phyloP scores from a whole-genome alignment of 1,284 basidiomycete species.

The Leccinum insolens region DNA sequence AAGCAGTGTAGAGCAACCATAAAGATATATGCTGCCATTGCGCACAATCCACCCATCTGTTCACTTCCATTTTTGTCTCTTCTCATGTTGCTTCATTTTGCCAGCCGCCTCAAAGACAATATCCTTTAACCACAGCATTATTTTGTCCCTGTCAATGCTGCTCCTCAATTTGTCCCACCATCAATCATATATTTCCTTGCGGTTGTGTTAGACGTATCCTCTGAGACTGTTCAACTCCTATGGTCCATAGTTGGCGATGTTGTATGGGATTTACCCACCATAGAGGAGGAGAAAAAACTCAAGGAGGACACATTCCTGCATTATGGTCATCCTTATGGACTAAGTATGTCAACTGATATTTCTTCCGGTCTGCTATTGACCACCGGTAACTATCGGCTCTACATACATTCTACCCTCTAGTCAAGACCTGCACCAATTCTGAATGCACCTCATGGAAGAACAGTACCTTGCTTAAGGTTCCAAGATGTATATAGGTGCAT shows the following conservation, averaged over 20 bases:
- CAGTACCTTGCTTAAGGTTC: conserved; percentile 12
- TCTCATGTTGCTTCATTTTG: background rate
- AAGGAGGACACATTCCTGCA: too few relatives aligned
- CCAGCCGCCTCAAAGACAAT: background rate
- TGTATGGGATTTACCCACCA: too few relatives aligned
- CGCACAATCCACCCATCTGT: too few relatives aligned
- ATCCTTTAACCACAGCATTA: background rate
- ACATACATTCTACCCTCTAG: background rate
- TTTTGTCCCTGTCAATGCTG: background rate
- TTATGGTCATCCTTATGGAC: background rate
- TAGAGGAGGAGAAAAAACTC: too few relatives aligned
- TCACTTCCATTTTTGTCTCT: too few relatives aligned
- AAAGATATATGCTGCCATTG: too few relatives aligned
- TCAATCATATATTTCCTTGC: background rate
- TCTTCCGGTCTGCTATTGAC: background rate
- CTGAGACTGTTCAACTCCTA: background rate
- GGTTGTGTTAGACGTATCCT: background rate
- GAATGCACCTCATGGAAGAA: background rate
- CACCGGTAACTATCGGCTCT: background rate
- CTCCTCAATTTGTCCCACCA: background rate
- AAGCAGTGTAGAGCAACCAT: too few relatives aligned
- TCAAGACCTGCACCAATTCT: background rate
- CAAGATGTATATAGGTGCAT: too few relatives aligned
- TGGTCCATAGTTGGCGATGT: too few relatives aligned
- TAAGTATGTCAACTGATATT: background rate